Base-by-base conservation (phyloP, 768 basidiomycete genomes). In the Rubroboletus pulcherrimus region DNA sequence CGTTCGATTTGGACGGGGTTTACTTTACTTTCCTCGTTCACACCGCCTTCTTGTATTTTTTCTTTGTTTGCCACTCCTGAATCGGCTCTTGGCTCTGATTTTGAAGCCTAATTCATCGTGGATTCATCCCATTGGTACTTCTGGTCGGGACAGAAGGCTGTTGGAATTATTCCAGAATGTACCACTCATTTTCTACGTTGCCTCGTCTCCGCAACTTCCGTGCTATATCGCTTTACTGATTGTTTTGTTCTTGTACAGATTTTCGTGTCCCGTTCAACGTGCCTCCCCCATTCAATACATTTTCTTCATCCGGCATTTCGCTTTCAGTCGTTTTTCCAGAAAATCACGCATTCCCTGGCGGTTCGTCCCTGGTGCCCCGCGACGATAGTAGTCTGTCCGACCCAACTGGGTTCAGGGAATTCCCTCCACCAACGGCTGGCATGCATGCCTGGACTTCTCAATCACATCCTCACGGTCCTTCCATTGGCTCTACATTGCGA, bases 331-430 rank as follows among this genome's bases (percentile, higher is more conserved):
- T 31, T 21, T 11, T 30, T 45, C 29, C 42, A 19, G 44, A 29
- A 41, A 49, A 6, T 19, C 38, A 21, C 44, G 29, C 57, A 14
- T 37, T 42, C 4, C 38, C 24, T 37, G 11, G 24, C 10, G 24
- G 15, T 19, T 17, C 29, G 7, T 31, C 50, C n/a, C 43, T 49
- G 30, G 63, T 60, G 51, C 34, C 52, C 9, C 41, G 37, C 26
- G 40, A 60, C 48, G 56, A 52, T 10, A 53, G 46, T 10, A 53
- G 46, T 21, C 48, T 7, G 12, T 33, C 38, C 12, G 19, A 58
- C 49, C 54, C 49, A 33, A 14, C 41, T 21, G 42, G 54, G 14
- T 45, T 51, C 9, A 49, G 33, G 15, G 35, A 47, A 9, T 39
- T 37, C 33, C 50, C 30, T 37, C 45, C 7, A 11, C 39, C 7